Evolutionary conservation across 345 rosid species (phyloP).

Genomic region (Camelina hispida): DNA sequence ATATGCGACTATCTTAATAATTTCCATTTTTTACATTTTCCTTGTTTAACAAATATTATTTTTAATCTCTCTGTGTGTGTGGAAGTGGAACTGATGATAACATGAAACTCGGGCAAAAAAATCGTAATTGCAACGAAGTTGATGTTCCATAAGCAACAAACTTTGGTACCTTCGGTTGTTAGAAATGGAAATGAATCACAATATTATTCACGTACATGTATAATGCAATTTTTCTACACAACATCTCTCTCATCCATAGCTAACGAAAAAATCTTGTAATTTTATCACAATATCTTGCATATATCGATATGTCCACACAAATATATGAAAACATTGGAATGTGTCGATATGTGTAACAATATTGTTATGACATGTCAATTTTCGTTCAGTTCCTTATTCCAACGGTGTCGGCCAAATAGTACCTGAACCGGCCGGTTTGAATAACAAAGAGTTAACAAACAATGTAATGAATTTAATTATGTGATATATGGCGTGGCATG

Average conservation of each 20-base stretch:
- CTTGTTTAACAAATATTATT: not conserved
- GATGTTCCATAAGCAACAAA: not conserved
- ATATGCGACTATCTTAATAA: conserved; percentile 3
- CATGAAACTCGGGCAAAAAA: not conserved
- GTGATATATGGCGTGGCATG: conserved; percentile 35
- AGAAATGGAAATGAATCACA: not conserved
- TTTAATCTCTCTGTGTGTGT: not conserved
- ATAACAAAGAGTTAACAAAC: not conserved
- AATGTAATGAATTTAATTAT: not conserved
- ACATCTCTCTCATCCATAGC: not conserved
- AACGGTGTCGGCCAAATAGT: conserved; percentile 35
- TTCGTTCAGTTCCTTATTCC: not conserved
- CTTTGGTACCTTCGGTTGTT: not conserved
- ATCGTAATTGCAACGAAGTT: not conserved
- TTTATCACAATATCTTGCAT: not conserved
- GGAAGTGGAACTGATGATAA: not conserved
- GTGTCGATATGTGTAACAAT: not conserved
- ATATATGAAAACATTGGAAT: not conserved
- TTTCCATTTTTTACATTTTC: too few species aligned
- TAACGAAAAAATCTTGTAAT: not conserved
- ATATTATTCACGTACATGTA: not conserved
- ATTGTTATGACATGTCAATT: conserved; percentile 9
- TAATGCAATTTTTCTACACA: not conserved
- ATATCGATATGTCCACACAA: not conserved
- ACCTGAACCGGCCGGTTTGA: conserved; percentile 26